phyloP scores from a whole-genome alignment of 1,284 basidiomycete genomes.

The Pseudozyma tsukubaensis region DNA sequence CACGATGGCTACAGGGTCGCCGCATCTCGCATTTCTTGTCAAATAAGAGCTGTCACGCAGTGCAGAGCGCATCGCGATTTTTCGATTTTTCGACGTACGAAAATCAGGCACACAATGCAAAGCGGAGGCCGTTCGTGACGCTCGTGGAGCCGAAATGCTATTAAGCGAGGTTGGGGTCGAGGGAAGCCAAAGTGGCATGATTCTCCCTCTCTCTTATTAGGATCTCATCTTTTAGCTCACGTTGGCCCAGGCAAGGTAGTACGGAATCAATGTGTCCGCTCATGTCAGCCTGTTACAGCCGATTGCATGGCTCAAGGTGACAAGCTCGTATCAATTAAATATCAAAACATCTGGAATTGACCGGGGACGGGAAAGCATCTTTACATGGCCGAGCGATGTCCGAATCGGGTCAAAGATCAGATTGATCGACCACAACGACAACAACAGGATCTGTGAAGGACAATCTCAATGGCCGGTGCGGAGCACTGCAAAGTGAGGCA shows the following conservation, averaged over 20 bases:
- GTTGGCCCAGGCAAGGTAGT: too few species aligned
- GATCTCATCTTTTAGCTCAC: not conserved
- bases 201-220: not conserved
- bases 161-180: not conserved
- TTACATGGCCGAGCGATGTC: too few species aligned
- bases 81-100: not conserved
- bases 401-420: too few species aligned
- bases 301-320: too few species aligned
- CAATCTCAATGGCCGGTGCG: too few species aligned
- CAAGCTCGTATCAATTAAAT: too few species aligned
- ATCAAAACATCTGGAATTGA: not conserved
- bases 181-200: constrained; percentile 4
- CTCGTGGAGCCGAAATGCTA: not conserved
- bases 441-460: too few species aligned
- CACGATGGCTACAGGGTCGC: constrained; percentile 1
- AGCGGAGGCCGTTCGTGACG: not conserved
- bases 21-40: constrained; percentile 3
- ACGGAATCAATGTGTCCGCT: too few species aligned
- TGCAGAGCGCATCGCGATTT: not conserved
- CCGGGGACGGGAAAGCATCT: not conserved
- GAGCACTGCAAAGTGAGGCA: not conserved
- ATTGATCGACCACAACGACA: not conserved
- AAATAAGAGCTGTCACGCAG: constrained; percentile 1
- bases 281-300: too few species aligned
- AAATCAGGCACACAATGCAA: not conserved